Base-by-base conservation (phyloP, 2,329 filamentous ascomycete species). In the Nectriaceae sp. region DNA sequence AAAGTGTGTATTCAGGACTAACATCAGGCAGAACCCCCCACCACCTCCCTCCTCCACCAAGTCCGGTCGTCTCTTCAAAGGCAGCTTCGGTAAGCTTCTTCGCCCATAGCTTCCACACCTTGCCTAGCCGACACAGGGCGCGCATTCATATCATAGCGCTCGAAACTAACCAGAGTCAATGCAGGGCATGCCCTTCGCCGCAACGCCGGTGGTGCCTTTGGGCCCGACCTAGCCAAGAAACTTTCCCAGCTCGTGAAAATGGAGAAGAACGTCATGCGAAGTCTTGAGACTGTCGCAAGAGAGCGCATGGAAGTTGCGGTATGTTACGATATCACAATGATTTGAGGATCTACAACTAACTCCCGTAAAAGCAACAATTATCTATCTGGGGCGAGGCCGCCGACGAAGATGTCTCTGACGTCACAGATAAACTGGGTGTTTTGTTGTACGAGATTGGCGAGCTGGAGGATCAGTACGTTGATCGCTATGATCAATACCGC, bases 191-290 rank as follows among this genome's bases (percentile, higher is more conserved):
- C 81, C 53, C 83, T 91, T 68, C 83, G 89, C 62, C 82, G 84
- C 66, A 87, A 87, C 66, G 81, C 86, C 37, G 87, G 88, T 55
- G 89, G 88, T 59, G 86, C 88, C 62, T 91, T 90, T 58, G 82
- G 83, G 55, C 83, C 92, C 49, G 94, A 99, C 65, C 85, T 99
- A 50, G 88, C 94, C 50, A 97, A 96, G 83, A 99, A 99, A 82
- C 86, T 99, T 54, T 90, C 92, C 35, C 90, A 96, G 76, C 83
- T 99, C 44, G 94, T 99, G 56, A 99, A 99, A 84, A 99, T 99
- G 94, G 94, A 99, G 78, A 99, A 99, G 85, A 97, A 99, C 69
- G 90, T 97, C 48, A 99, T 99, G 94, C 90, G 94, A 72, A 97
- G 91, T 70, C 86, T 97, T 80, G 94, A 99, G 70, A 81, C 90